Percentiles rank a stretch among this genome's conserved stretches.
These are phyloP conservation scores for Cladophialophora yegresii DNA, from an alignment of 2,329 filamentous ascomycete species.

Conservation along the genomic window DNA sequence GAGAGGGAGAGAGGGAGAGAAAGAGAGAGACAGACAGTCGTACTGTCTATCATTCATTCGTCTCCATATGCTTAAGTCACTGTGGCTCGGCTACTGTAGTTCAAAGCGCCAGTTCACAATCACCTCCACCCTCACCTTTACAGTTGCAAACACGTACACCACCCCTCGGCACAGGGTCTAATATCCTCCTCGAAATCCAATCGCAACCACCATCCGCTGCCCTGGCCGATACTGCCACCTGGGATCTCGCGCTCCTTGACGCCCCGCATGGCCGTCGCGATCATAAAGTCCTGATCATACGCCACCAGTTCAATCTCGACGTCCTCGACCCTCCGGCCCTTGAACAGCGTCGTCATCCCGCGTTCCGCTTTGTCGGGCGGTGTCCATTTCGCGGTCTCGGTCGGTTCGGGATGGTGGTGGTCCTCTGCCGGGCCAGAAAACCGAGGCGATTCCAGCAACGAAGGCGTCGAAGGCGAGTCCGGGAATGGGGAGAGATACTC, in stretches of 20 bases:
- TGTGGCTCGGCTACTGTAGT: no score
- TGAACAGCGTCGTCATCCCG: slow-evolving; percentile 54
- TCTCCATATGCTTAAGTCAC: no score
- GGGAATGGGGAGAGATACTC: slow-evolving; percentile 12
- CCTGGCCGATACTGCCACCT: slow-evolving; percentile 1
- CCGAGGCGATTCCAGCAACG: slow-evolving; percentile 1
- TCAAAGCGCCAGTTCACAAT: no score
- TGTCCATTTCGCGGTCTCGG: slow-evolving; percentile 39
- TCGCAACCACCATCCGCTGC: slow-evolving; percentile 45
- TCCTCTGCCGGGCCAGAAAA: background rate
- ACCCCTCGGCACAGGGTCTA: slow-evolving; percentile 45
- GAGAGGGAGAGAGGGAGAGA: no score
- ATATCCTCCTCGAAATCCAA: slow-evolving; percentile 54
- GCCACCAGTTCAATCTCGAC: slow-evolving; percentile 60
- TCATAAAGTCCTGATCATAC: slow-evolving; percentile 61
- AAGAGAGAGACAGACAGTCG: no score
- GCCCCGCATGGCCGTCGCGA: slow-evolving; percentile 56
- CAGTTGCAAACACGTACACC: slow-evolving; percentile 41
- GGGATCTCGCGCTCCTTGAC: slow-evolving; percentile 28
- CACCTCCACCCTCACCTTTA: background rate
- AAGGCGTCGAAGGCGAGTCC: slow-evolving; percentile 3
- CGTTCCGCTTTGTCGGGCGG: slow-evolving; percentile 41
- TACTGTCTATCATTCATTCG: no score
- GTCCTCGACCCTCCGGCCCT: slow-evolving; percentile 51
- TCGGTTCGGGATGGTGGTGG: background rate